Base-by-base conservation (phyloP, 306 rosid genomes). In the Vigna trinervia region DNA sequence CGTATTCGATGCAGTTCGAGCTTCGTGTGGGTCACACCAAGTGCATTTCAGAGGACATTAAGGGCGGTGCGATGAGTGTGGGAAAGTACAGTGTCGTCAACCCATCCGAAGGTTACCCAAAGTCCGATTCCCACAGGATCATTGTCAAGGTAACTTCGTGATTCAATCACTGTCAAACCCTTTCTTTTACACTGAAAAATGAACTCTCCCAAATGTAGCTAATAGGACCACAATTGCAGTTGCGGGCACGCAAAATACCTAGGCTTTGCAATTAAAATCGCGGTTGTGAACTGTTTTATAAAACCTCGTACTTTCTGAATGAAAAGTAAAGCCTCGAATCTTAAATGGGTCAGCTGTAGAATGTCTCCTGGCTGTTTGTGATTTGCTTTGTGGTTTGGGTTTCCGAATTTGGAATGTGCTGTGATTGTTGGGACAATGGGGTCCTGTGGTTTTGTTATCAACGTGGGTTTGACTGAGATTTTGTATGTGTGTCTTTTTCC, bases 31-130 rank as follows among this genome's bases (percentile, higher is more conserved):
- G 92, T 74, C 34, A 77, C 22, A 86, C 89, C 52, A 94, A 92
- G 80, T 94, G 97, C 90, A 87, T 94, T 14, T 80, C 96, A 12
- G 97, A 94, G 75, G 93, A 92, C 13, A 86, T 94, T 5, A 90
- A 85, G 80, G 78, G 50, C 84, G 85, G 88, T 52, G 74, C 93
- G 14, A 81, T 94, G 96, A 84, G 89, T 12, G 92, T 94, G 5
- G 97, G 98, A 8, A 89, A 87, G 87, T 95, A 95, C 83, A 38
- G 9, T 34, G 84, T 90, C 14, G 80, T 89, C 70, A 87, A 80
- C 78, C 88, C 85, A 38, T 69, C 60, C 39, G 95, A 89, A 28
- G 91, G 84, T 2, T 68, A 71, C 66, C 89, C 90, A 9, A 12
- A 86, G 36, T 91, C 95, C 22, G 94, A 90, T 65, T n/a, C 87